phyloP scores from a whole-genome alignment of 192 early-diverging fungal genomes.

The Backusella mclennaniae region DNA sequence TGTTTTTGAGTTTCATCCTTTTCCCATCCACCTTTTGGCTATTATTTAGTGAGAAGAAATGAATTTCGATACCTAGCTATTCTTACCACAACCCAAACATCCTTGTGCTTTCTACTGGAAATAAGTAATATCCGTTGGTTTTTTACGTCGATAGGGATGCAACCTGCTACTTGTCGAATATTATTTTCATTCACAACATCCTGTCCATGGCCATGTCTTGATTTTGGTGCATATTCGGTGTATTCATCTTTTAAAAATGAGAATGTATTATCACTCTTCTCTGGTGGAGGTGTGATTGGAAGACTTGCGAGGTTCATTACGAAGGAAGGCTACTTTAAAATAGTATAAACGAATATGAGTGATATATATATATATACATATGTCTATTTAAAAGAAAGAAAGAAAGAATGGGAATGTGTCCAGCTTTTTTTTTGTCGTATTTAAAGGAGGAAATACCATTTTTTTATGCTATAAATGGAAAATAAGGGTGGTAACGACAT shows the following conservation, averaged over 20 bases:
- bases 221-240: constrained; percentile 8
- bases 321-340: not conserved
- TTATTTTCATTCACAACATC: constrained; percentile 14
- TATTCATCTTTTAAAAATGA: not conserved
- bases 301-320: not conserved
- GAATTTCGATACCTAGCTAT: not conserved
- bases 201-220: constrained; percentile 18
- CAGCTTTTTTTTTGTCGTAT: not conserved
- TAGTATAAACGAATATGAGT: not conserved
- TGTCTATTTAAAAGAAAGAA: not conserved
- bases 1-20: constrained; percentile 53
- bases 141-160: constrained; percentile 44
- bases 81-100: constrained; percentile 45
- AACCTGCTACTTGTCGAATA: constrained; percentile 40
- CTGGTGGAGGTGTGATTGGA: not conserved
- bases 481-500: not conserved
- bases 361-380: not conserved
- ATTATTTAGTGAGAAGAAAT: not conserved
- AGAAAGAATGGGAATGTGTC: not conserved
- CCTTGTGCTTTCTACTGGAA: constrained; percentile 41
- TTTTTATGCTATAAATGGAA: not conserved
- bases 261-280: not conserved
- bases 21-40: constrained; percentile 64
- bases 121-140: constrained; percentile 45
- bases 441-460: not conserved